Evolutionary conservation across 2,329 filamentous ascomycete species (phyloP).

Genomic region (Metarhizium album): DNA sequence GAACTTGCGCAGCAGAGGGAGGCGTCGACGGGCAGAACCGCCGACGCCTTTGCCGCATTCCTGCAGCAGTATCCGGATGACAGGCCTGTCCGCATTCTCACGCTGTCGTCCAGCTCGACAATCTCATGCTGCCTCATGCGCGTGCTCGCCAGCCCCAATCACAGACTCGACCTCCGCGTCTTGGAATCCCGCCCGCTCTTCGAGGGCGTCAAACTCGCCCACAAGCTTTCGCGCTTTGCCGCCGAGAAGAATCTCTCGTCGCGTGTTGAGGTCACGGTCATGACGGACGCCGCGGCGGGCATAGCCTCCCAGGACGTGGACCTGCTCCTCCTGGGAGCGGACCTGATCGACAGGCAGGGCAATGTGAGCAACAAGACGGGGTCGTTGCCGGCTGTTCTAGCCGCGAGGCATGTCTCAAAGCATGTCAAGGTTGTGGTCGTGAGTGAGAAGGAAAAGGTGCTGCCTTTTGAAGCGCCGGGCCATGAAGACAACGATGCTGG

Average conservation of each 20-base stretch:
- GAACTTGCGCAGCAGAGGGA: constrained; percentile 12
- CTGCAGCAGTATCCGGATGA: constrained; percentile 15
- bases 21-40: constrained; percentile 21
- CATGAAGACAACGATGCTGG: constrained; percentile 35
- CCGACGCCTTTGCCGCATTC: constrained; percentile 23
- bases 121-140: constrained; percentile 38
- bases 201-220: constrained; percentile 50
- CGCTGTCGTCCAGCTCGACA: constrained; percentile 53
- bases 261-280: constrained; percentile 31
- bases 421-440: constrained; percentile 41
- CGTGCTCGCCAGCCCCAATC: constrained; percentile 21
- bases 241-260: constrained; percentile 23
- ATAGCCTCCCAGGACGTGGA: constrained; percentile 41
- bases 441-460: constrained; percentile 51
- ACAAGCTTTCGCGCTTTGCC: constrained; percentile 26
- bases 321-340: constrained; percentile 52
- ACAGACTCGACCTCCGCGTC: constrained; percentile 41
- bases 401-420: constrained; percentile 38
- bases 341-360: constrained; percentile 46
- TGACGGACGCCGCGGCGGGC: constrained; percentile 49
- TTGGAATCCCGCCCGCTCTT: constrained; percentile 58
- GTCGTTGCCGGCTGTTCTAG: constrained; percentile 46
- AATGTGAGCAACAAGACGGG: constrained; percentile 59
- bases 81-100: constrained; percentile 38
- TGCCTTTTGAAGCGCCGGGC: constrained; percentile 29